Evolutionary conservation across 2,329 filamentous ascomycete species (phyloP), one percentile per base, ranked within the genome.

Genomic region (Paecilomyces sp.): DNA sequence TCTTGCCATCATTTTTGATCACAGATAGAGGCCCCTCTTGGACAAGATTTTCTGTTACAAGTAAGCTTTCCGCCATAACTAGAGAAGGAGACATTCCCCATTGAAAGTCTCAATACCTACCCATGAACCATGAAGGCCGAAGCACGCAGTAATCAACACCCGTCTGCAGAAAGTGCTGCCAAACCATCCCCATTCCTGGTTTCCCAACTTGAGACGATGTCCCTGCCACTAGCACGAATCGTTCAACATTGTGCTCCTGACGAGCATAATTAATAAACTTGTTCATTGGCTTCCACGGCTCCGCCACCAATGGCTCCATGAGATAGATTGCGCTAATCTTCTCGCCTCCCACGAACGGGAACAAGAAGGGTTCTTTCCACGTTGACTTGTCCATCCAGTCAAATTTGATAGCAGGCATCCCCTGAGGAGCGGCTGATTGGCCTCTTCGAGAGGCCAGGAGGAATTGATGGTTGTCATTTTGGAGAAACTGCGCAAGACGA

Each of bases 121-220:
- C 70, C 69, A 79, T 79, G 59, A 83, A 82, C 78, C 79, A 83
- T 15, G 75, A 78, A 3, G 80, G 77, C 59, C 78, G 65, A 63
- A 83, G 60, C 7, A 79, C 73, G 4, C 72, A 72, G 71, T 75
- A 82, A 57, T 77, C 76, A 0, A 78, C 64, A 15, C 72, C 69
- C 1, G 77, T 69, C 64, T 74, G 68, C 8, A 69, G 61, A 25
- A 82, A 63, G 58, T 78, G 77, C 33, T 68, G 64, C 57, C 77
- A 75, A 24, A 79, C 71, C 53, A 69, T 61, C 0, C 75, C 75
- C 67, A 74, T 71, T 3, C 68, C 65, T 3, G 69, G 67, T 3
- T 74, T 73, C 1, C 74, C 77, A 3, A 70, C 66, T 36, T 74
- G 68, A 3, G 77, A 55, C 0, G 72, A 57, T 50, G 72, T 79